Evolutionary conservation across 2,329 filamentous ascomycete species (phyloP).

Genomic region (Lachnellula subtilissima): DNA sequence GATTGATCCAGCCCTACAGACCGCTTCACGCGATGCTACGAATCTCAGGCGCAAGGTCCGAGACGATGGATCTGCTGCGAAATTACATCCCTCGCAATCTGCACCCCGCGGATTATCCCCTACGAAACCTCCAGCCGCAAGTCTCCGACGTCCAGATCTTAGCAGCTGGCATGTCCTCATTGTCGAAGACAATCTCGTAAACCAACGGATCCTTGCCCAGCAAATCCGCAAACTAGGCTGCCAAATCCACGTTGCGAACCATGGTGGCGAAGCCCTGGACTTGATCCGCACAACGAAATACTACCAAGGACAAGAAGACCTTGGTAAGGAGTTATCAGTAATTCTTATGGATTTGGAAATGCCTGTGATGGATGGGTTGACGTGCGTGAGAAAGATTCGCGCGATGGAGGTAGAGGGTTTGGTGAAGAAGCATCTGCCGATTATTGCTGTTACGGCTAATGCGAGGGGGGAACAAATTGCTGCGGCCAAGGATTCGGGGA

Average conservation of each 20-base stretch:
- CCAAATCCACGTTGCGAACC: constrained; percentile 57
- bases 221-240: constrained; percentile 55
- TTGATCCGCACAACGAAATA: constrained; percentile 55
- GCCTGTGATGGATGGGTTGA: constrained; percentile 77
- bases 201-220: constrained; percentile 68
- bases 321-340: constrained; percentile 63
- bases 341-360: constrained; percentile 78
- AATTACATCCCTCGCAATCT: not conserved
- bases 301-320: constrained; percentile 80
- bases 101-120: not conserved
- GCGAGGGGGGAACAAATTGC: constrained; percentile 68
- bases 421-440: constrained; percentile 62
- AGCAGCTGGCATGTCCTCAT: constrained; percentile 70
- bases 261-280: constrained; percentile 70
- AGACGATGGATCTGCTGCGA: not conserved
- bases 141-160: constrained; percentile 2
- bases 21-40: constrained; percentile 29
- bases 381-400: constrained; percentile 64
- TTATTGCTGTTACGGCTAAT: constrained; percentile 73
- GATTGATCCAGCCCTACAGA: constrained; percentile 56
- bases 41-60: constrained; percentile 4
- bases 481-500: constrained; percentile 64
- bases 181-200: constrained; percentile 79
- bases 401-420: constrained; percentile 55
- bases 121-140: not conserved